Percentiles rank a stretch among this genome's conserved stretches.
These are phyloP conservation scores for Xylogone sp. DNA, from an alignment of 2,329 filamentous ascomycete species.

Conservation along the genomic window DNA sequence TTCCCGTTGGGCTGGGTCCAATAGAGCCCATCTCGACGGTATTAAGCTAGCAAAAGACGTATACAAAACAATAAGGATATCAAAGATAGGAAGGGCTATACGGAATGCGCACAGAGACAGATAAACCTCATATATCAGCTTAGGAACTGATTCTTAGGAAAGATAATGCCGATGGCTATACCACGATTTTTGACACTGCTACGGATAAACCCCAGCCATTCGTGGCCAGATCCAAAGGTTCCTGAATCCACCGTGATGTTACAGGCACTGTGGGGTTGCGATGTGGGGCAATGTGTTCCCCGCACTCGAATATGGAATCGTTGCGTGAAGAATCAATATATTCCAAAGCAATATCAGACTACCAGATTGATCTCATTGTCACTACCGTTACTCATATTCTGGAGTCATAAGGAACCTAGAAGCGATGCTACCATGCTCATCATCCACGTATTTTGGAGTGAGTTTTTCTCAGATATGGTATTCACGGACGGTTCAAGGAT, in stretches of 20 bases:
- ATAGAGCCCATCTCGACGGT: not conserved
- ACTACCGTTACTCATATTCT: too few relatives aligned
- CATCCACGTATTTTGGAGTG: too few relatives aligned
- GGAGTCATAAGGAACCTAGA: too few relatives aligned
- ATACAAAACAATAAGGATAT: not conserved
- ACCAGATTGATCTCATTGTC: too few relatives aligned
- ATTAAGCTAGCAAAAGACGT: not conserved
- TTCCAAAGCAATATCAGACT: too few relatives aligned
- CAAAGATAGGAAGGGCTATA: not conserved
- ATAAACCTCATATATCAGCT: not conserved
- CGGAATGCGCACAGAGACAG: not conserved
- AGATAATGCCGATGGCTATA: not conserved
- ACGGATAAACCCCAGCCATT: not conserved
- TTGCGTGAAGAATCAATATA: too few relatives aligned
- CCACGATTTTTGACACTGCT: not conserved
- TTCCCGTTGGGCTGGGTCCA: conserved; percentile 8
- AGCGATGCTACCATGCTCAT: too few relatives aligned
- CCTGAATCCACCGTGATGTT: not conserved
- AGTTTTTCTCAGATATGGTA: too few relatives aligned
- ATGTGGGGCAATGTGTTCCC: not conserved
- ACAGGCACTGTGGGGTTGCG: not conserved
- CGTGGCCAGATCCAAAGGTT: not conserved
- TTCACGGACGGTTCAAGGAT: too few relatives aligned
- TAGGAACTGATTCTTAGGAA: not conserved
- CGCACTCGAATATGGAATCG: too few relatives aligned